phyloP scores from a whole-genome alignment of 805 yeast genomes.

The Candida argentea region DNA sequence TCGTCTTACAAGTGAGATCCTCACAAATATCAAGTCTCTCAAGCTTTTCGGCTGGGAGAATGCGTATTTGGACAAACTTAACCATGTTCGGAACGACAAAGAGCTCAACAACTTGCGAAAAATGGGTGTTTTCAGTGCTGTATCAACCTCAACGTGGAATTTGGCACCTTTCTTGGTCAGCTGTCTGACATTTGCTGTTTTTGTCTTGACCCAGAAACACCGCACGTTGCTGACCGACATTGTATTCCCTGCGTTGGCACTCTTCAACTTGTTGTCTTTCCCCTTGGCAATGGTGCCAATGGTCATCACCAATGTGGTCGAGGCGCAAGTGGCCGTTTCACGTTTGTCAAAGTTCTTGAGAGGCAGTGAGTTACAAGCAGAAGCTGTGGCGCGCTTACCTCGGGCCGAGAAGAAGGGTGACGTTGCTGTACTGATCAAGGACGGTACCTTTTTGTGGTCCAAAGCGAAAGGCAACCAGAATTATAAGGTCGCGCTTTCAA shows the following conservation, averaged over 20 bases:
- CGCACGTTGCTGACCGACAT: conserved; percentile 77
- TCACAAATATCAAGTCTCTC: conserved; percentile 85
- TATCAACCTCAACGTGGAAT: conserved; percentile 67
- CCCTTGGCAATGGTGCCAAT: conserved; percentile 90
- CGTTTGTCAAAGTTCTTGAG: conserved; percentile 69
- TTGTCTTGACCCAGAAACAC: conserved; percentile 44
- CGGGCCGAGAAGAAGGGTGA: conserved; percentile 52
- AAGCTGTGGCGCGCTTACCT: conserved; percentile 51
- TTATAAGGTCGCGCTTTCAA: conserved; percentile 56
- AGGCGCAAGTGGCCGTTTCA: conserved; percentile 73
- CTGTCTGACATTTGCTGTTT: conserved; percentile 80
- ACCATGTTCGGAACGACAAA: conserved; percentile 76
- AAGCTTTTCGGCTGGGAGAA: conserved; percentile 94
- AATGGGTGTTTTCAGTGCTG: conserved; percentile 65
- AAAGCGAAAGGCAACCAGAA: conserved; percentile 46
- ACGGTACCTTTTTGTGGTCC: conserved; percentile 73
- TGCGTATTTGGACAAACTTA: conserved; percentile 67
- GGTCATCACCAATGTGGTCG: conserved; percentile 78
- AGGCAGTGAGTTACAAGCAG: conserved; percentile 73
- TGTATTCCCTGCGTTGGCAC: conserved; percentile 82
- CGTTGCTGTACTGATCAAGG: conserved; percentile 47
- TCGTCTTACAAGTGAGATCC: conserved; percentile 75
- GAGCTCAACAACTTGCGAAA: conserved; percentile 68
- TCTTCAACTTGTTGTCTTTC: conserved; percentile 81
- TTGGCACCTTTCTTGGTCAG: conserved; percentile 86